Evolutionary conservation across 495 filamentous ascomycete species (phyloP), one percentile per base, ranked within the genome.

Genomic region (Saxophila tyrrhenica): DNA sequence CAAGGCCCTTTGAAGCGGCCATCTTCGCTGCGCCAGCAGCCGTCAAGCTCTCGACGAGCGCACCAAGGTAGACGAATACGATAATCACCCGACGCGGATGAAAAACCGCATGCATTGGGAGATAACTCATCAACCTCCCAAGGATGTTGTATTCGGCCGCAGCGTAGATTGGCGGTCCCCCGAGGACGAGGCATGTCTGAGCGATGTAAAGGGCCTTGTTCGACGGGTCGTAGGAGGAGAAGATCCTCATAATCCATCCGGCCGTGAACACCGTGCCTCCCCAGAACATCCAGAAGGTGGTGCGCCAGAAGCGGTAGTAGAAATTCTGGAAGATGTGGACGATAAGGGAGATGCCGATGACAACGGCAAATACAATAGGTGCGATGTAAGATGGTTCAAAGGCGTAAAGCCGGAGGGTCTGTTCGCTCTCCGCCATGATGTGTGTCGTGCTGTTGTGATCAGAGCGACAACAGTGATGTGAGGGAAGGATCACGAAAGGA

Each of bases 51-150:
- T 88, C 87, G 55, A 89, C 75, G 0, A 79, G 62, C 9, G 65
- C 60, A 3, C 82, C 81, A 45, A 90, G 64, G 25, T 76, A 79
- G 44, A 80, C 67, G 62, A 92, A 90, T n/a, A 85, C 87, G 3
- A 80, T 81, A 52, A 86, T 72, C 19, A 89, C 84, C 1, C 84
- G 79, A 2, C 84, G 85, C 0, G 86, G 87, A 64, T 90, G 83
- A 51, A 90, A 81, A 0, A 85, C 84, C 0, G 85, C 81, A 56
- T 83, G 76, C 57, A 89, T 84, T 0, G 87, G 87, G 25, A 86
- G 79, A 68, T 87, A 89, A 69, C 84, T 87, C 2, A 92, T 73
- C 47, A 85, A 78, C 7, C 86, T 82, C 22, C 84, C 86, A 20
- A 91, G 78, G 50, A 83, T 77, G 59, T 86, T 75, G 67, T 88